phyloP scores from a whole-genome alignment of 768 basidiomycete genomes.

The Mycena albidolilacea region DNA sequence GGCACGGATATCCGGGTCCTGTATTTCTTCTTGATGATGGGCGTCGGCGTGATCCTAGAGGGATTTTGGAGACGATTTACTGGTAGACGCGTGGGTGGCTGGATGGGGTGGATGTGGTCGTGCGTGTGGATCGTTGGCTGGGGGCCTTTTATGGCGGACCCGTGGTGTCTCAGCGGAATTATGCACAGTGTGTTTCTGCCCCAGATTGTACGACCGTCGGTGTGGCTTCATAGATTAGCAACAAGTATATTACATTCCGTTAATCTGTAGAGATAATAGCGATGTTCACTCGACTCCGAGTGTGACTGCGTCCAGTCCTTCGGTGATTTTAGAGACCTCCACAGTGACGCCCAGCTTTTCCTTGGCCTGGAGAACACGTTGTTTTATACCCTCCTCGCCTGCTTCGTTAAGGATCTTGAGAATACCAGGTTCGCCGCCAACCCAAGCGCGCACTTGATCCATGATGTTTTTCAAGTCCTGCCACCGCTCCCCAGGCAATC shows the following conservation, averaged over 20 bases:
- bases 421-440: slow-evolving; percentile 65
- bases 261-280: too few species aligned
- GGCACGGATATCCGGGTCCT: slow-evolving; percentile 63
- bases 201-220: slow-evolving; percentile 51
- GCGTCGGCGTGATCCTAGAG: slow-evolving; percentile 67
- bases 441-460: slow-evolving; percentile 61
- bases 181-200: slow-evolving; percentile 57
- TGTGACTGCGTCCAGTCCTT: slow-evolving; percentile 7
- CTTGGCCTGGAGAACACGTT: slow-evolving; percentile 55
- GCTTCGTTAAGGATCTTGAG: slow-evolving; percentile 53
- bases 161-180: slow-evolving; percentile 61
- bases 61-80: slow-evolving; percentile 58
- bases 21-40: slow-evolving; percentile 73
- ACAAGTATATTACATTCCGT: slow-evolving; percentile 4
- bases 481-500: slow-evolving; percentile 57
- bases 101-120: slow-evolving; percentile 68
- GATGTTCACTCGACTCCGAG: neutral
- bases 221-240: slow-evolving; percentile 21
- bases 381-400: slow-evolving; percentile 56
- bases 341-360: slow-evolving; percentile 46
- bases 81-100: slow-evolving; percentile 64
- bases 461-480: slow-evolving; percentile 65
- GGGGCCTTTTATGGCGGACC: slow-evolving; percentile 66
- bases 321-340: neutral
- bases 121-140: slow-evolving; percentile 61